Conservation (phyloP, 192 early-diverging fungal genomes). For the Backusella tarrabulga region DNA sequence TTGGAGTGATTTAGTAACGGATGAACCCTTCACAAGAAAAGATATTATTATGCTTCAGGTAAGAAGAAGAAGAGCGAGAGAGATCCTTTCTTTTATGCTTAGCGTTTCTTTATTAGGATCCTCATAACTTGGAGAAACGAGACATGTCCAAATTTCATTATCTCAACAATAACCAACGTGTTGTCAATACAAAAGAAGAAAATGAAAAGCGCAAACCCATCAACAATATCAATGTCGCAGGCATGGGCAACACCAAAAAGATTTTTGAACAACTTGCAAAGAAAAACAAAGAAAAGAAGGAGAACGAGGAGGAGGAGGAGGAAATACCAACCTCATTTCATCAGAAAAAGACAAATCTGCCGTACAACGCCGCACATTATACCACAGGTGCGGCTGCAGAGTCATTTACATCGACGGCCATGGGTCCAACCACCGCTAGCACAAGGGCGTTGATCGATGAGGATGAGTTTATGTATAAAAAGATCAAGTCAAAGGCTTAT, state of each 20-base stretch:
- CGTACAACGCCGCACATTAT: slow-evolving; percentile 82
- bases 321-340: slow-evolving; percentile 9
- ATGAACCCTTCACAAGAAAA: slow-evolving; percentile 80
- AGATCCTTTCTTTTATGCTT: not conserved
- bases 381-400: slow-evolving; percentile 75
- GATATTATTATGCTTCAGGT: slow-evolving; percentile 90
- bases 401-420: slow-evolving; percentile 86
- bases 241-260: slow-evolving; percentile 56
- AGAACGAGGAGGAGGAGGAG: not conserved
- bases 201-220: slow-evolving; percentile 48
- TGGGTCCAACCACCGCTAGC: slow-evolving; percentile 68
- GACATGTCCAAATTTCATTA: slow-evolving; percentile 77
- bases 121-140: slow-evolving; percentile 66
- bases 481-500: slow-evolving; percentile 81
- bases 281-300: slow-evolving; percentile 34
- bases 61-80: not conserved
- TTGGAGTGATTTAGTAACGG: slow-evolving; percentile 86
- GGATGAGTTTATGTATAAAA: slow-evolving; percentile 88
- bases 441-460: slow-evolving; percentile 68
- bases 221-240: slow-evolving; percentile 64
- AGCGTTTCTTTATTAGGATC: slow-evolving; percentile 53
- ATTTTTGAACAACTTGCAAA: slow-evolving; percentile 52
- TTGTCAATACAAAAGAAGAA: slow-evolving; percentile 52
- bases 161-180: slow-evolving; percentile 63
- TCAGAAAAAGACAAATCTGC: slow-evolving; percentile 45